Evolutionary conservation across 202 grass and related monocot species (phyloP).

Genomic region (Setaria italica): DNA sequence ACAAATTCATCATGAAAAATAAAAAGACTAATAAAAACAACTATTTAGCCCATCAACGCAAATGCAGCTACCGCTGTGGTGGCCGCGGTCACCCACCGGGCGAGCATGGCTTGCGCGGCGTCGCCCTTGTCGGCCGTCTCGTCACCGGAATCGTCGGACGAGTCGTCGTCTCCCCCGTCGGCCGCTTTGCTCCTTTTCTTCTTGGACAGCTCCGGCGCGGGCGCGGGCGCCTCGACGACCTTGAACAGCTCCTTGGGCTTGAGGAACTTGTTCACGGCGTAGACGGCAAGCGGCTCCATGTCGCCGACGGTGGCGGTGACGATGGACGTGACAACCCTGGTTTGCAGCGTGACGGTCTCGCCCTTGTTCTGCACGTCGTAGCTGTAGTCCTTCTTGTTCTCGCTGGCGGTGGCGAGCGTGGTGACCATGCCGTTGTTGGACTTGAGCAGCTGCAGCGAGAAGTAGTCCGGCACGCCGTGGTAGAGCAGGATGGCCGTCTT

Average conservation of each 20-base stretch:
- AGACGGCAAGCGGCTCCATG: slow-evolving; percentile 64
- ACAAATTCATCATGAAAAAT: slow-evolving; percentile 1
- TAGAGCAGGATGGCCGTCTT: slow-evolving; percentile 74
- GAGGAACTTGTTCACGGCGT: slow-evolving; percentile 71
- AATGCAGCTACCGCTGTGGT: slow-evolving; percentile 33
- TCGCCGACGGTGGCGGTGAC: slow-evolving; percentile 63
- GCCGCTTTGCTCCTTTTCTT: slow-evolving; percentile 44
- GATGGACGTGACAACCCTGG: slow-evolving; percentile 56
- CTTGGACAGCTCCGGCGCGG: slow-evolving; percentile 54
- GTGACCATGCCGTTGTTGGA: slow-evolving; percentile 76
- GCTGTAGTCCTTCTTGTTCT: slow-evolving; percentile 63
- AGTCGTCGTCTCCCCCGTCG: background rate
- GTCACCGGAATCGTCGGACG: slow-evolving; percentile 49
- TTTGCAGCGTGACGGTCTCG: slow-evolving; percentile 61
- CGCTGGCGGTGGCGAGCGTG: slow-evolving; percentile 72
- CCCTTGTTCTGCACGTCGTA: slow-evolving; percentile 59
- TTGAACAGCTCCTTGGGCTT: slow-evolving; percentile 79
- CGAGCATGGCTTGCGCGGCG: slow-evolving; percentile 20
- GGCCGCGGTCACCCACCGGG: slow-evolving; percentile 5
- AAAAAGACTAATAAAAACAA: background rate
- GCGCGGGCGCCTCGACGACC: slow-evolving; percentile 54
- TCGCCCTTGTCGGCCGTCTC: slow-evolving; percentile 29
- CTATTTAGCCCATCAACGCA: slow-evolving; percentile 46
- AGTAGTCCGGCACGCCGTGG: slow-evolving; percentile 81
- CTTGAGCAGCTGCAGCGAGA: slow-evolving; percentile 80